phyloP scores from a whole-genome alignment of 768 basidiomycete species.

The Lactarius deliciosus region DNA sequence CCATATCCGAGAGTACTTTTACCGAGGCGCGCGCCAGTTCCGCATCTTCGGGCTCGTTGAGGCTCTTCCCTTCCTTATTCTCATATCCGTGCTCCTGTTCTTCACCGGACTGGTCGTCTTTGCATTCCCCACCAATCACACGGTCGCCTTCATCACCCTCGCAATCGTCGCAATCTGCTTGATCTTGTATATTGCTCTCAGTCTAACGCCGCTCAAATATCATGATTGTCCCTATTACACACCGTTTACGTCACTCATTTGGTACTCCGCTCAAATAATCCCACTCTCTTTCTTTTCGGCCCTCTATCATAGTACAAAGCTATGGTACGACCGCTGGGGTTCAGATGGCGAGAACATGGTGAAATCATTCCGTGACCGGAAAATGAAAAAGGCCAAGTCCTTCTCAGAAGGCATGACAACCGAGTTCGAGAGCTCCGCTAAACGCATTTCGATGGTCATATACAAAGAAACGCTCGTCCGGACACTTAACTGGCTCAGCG shows the following conservation, averaged over 20 bases:
- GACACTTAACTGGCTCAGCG: background rate
- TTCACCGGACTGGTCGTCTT: constrained; percentile 11
- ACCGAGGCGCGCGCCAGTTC: constrained; percentile 42
- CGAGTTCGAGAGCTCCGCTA: background rate
- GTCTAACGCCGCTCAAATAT: background rate
- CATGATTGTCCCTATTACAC: constrained; percentile 8
- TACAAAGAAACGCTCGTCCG: background rate
- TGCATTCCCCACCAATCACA: constrained; percentile 4
- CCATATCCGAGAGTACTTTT: constrained; percentile 32
- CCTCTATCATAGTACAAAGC: background rate
- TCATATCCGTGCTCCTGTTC: background rate
- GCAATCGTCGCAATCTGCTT: background rate
- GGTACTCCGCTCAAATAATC: background rate
- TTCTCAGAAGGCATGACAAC: background rate
- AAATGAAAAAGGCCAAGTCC: background rate
- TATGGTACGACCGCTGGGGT: background rate
- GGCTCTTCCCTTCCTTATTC: constrained; percentile 32
- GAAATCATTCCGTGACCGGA: background rate
- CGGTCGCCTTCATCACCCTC: background rate
- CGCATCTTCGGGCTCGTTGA: constrained; percentile 42
- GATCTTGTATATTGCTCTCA: background rate
- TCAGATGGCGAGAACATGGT: background rate
- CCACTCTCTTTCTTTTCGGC: background rate
- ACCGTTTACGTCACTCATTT: background rate
- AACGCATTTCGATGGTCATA: background rate